phyloP scores from a whole-genome alignment of 257 asterid genomes.

The Capsicum rhomboideum region DNA sequence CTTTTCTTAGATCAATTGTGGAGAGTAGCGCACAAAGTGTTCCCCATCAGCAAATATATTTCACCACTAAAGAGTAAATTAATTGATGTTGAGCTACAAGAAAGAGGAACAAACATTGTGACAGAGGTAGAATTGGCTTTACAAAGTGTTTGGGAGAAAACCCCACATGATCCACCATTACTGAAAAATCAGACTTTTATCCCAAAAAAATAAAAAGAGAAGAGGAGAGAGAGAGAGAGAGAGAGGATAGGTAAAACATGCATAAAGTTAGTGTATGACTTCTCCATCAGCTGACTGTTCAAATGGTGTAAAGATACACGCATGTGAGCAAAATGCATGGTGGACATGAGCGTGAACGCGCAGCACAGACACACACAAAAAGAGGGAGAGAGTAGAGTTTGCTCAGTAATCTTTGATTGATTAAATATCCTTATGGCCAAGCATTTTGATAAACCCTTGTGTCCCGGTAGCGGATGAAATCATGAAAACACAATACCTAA shows the following conservation, averaged over 20 bases:
- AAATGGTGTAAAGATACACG: background rate
- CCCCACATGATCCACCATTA: background rate
- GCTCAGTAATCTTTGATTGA: background rate
- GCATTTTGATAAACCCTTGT: background rate
- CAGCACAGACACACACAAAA: background rate
- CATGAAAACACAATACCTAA: background rate
- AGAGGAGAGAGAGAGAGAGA: too few relatives aligned
- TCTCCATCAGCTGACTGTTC: background rate
- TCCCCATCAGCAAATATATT: background rate
- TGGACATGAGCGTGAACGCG: background rate
- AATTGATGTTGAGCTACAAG: background rate
- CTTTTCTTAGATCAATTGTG: background rate
- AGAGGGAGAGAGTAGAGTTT: background rate
- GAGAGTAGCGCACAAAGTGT: background rate
- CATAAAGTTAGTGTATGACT: background rate
- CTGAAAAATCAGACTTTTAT: background rate
- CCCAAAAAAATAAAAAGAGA: background rate
- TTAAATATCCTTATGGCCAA: background rate
- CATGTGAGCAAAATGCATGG: background rate
- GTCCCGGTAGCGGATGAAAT: background rate
- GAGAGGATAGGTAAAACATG: background rate
- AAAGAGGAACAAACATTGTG: background rate
- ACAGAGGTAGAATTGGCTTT: background rate
- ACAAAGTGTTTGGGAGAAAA: background rate
- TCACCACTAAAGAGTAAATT: background rate